Conservation (phyloP, 2,329 filamentous ascomycete genomes). For the Pseudogymnoascus sp. region DNA sequence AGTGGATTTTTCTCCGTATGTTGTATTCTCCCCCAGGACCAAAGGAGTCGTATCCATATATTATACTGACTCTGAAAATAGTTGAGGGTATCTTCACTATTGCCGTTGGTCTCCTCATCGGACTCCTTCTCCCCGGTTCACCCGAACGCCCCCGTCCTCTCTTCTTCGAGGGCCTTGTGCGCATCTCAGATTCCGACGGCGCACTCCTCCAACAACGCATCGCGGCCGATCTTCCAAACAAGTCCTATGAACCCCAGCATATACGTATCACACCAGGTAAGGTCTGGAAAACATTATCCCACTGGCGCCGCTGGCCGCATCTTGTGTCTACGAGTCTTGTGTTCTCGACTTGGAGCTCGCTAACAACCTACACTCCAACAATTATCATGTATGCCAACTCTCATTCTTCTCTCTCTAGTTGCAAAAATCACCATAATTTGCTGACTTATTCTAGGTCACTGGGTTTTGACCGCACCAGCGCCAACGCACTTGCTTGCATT, state of each 20-base stretch:
- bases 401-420: neutral
- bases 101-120: slow-evolving; percentile 33
- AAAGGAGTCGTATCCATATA: too few relatives aligned
- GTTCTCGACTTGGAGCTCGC: slow-evolving; percentile 22
- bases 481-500: slow-evolving; percentile 29
- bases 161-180: slow-evolving; percentile 21
- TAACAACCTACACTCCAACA: slow-evolving; percentile 30
- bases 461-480: slow-evolving; percentile 23
- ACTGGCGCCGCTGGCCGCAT: slow-evolving; percentile 28
- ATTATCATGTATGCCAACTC: slow-evolving; percentile 23
- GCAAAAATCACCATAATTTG: neutral
- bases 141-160: slow-evolving; percentile 34
- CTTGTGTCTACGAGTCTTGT: slow-evolving; percentile 24
- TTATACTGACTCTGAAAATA: slow-evolving; percentile 10
- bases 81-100: slow-evolving; percentile 30
- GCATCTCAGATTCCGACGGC: slow-evolving; percentile 27
- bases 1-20: slow-evolving; percentile 19
- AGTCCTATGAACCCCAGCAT: slow-evolving; percentile 29
- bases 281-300: slow-evolving; percentile 15
- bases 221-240: slow-evolving; percentile 37
- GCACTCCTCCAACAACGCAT: slow-evolving; percentile 39
- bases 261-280: slow-evolving; percentile 31
- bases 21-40: neutral
- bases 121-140: slow-evolving; percentile 35
- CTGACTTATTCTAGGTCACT: slow-evolving; percentile 18